These are phyloP conservation scores for Colletotrichum orchidophilum DNA, from an alignment of 2,329 filamentous ascomycete genomes.

Conservation along the genomic window DNA sequence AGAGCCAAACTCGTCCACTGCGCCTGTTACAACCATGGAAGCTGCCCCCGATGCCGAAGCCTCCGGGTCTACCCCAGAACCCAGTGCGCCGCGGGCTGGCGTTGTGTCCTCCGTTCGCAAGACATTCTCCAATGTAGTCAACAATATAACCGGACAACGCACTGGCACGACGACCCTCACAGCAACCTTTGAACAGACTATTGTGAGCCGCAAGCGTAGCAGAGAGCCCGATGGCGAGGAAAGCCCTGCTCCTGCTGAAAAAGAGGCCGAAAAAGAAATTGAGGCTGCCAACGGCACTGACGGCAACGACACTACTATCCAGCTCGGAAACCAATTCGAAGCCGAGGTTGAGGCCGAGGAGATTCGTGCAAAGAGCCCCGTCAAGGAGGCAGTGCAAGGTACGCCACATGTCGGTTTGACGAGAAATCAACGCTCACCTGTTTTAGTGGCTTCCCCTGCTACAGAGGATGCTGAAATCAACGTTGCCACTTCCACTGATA, in stretches of 20 bases:
- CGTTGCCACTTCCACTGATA: constrained; percentile 8
- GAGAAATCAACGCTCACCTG: neutral
- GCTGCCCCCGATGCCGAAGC: neutral
- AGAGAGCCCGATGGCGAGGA: constrained; percentile 17
- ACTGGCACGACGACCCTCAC: constrained; percentile 9
- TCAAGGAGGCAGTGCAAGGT: constrained; percentile 11
- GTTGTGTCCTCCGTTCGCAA: constrained; percentile 14
- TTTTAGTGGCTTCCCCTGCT: neutral
- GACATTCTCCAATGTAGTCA: constrained; percentile 1
- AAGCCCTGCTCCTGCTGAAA: neutral
- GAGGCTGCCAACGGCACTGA: constrained; percentile 5
- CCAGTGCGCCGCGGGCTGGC: neutral
- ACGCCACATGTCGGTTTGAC: neutral
- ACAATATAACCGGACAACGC: neutral
- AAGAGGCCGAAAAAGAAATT: neutral
- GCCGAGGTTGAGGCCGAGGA: neutral
- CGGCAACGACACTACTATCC: constrained; percentile 5
- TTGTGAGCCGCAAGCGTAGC: constrained; percentile 26
- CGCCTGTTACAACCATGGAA: neutral
- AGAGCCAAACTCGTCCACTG: neutral
- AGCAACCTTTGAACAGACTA: constrained; percentile 16
- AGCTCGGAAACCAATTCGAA: constrained; percentile 22
- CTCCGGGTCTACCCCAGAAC: constrained; percentile 9
- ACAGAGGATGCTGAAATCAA: constrained; percentile 16
- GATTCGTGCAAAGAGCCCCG: constrained; percentile 16